Percentiles rank a stretch among this genome's conserved stretches.
Evolutionary conservation across 768 basidiomycete genomes (phyloP).

Genomic region (Leucosporidium yakuticum): DNA sequence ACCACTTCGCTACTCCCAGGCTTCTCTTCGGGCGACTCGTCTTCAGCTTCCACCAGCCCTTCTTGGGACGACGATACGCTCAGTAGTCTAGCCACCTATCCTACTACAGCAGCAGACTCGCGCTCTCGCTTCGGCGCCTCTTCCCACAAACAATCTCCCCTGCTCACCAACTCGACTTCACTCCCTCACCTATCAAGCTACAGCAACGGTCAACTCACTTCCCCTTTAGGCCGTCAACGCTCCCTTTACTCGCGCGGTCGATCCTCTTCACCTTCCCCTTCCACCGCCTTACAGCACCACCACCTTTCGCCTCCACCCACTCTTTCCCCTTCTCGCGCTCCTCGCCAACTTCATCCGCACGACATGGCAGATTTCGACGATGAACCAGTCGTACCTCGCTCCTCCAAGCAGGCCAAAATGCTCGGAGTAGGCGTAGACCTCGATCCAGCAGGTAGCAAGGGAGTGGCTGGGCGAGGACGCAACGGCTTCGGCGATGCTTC

Average conservation of each 20-base stretch:
- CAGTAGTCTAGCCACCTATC: too few species aligned
- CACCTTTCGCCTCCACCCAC: not conserved
- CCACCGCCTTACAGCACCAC: not conserved
- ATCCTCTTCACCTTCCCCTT: not conserved
- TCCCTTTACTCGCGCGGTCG: too few species aligned
- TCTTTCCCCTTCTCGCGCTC: not conserved
- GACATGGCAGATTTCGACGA: not conserved
- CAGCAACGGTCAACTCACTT: not conserved
- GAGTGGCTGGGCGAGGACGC: not conserved
- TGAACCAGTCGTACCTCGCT: slow-evolving; percentile 3
- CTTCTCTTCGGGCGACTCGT: too few species aligned
- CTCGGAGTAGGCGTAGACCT: slow-evolving; percentile 20
- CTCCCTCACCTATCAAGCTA: too few species aligned
- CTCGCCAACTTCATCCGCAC: not conserved
- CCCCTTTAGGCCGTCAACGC: not conserved
- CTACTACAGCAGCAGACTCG: too few species aligned
- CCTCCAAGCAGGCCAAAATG: slow-evolving; percentile 32
- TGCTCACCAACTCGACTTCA: too few species aligned
- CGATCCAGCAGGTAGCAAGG: not conserved
- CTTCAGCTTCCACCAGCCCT: too few species aligned
- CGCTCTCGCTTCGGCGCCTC: too few species aligned
- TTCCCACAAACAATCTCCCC: too few species aligned
- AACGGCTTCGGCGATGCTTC: too few species aligned
- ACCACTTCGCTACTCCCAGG: too few species aligned
- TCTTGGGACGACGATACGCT: too few species aligned